These are phyloP conservation scores for Pseudomonodictys pantanalensis DNA, from an alignment of 495 filamentous ascomycete species.

Conservation along the genomic window DNA sequence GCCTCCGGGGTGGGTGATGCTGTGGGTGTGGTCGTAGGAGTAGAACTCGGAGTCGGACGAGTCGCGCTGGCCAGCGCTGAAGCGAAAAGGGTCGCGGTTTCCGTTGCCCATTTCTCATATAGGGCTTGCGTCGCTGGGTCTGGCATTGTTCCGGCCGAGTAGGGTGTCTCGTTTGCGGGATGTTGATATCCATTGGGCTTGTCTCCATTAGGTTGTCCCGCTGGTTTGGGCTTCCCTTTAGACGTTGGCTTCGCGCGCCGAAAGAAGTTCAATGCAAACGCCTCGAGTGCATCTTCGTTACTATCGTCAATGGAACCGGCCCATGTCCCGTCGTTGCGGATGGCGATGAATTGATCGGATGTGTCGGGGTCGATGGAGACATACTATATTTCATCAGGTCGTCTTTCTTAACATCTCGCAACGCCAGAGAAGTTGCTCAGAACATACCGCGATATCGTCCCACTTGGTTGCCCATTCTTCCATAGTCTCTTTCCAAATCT, in stretches of 20 bases:
- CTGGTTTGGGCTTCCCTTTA: not conserved
- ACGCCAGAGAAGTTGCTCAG: no score
- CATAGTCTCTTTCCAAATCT: constrained; percentile 25
- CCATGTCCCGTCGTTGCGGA: constrained; percentile 24
- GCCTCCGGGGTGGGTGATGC: no score
- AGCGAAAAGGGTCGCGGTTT: constrained; percentile 4
- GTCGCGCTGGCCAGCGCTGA: constrained; percentile 6
- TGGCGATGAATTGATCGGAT: constrained; percentile 26
- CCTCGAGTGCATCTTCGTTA: constrained; percentile 21
- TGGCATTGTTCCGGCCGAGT: not conserved
- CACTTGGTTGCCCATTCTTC: constrained; percentile 30
- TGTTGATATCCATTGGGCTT: not conserved
- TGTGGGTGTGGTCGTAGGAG: no score
- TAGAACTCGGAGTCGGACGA: no score
- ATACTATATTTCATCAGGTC: constrained; percentile 11
- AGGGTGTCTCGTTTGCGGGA: not conserved
- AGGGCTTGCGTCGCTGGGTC: constrained; percentile 8
- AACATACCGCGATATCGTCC: constrained; percentile 15
- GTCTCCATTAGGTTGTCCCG: not conserved
- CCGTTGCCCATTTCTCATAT: constrained; percentile 19
- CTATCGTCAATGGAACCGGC: constrained; percentile 29
- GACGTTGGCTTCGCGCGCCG: not conserved
- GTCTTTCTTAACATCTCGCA: not conserved
- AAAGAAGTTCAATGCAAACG: constrained; percentile 27
- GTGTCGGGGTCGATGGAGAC: constrained; percentile 18